Percentiles rank a stretch among this genome's conserved stretches.
These are phyloP conservation scores for Colletotrichum tropicicola DNA, from an alignment of 2,329 filamentous ascomycete genomes.

Conservation along the genomic window DNA sequence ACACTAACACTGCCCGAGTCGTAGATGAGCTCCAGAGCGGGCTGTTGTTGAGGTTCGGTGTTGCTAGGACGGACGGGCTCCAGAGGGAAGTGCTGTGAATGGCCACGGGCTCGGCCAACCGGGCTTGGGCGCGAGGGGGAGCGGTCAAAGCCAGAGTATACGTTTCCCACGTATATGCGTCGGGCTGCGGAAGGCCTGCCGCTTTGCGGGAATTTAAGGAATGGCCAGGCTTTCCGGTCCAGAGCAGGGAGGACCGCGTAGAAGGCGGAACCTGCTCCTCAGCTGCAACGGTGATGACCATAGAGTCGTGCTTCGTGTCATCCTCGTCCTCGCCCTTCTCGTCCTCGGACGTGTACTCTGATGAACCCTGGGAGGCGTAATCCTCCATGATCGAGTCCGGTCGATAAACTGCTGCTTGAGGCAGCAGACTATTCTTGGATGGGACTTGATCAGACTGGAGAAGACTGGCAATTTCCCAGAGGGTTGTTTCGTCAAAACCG, in stretches of 20 bases:
- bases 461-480: slow-evolving; percentile 72
- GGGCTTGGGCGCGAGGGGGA: slow-evolving; percentile 39
- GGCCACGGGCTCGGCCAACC: slow-evolving; percentile 36
- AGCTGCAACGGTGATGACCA: slow-evolving; percentile 43
- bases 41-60: not conserved
- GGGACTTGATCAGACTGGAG: slow-evolving; percentile 62
- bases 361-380: slow-evolving; percentile 42
- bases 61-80: slow-evolving; percentile 26
- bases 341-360: slow-evolving; percentile 33
- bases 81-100: slow-evolving; percentile 50
- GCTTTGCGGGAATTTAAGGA: not conserved
- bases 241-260: slow-evolving; percentile 17
- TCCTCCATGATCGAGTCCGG: slow-evolving; percentile 36
- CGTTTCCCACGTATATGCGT: slow-evolving; percentile 44
- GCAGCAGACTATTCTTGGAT: slow-evolving; percentile 60
- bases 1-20: not conserved
- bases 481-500: slow-evolving; percentile 67
- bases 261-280: slow-evolving; percentile 29
- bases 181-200: slow-evolving; percentile 47
- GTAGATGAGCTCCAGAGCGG: slow-evolving; percentile 27
- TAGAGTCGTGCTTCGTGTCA: slow-evolving; percentile 34
- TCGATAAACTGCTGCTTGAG: slow-evolving; percentile 34
- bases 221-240: slow-evolving; percentile 20
- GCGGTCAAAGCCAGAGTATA: slow-evolving; percentile 40
- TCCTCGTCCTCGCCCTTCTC: slow-evolving; percentile 38